Percentiles rank a stretch among this genome's conserved stretches.
These are phyloP conservation scores for Fusarium sp. DNA, from an alignment of 2,329 filamentous ascomycete genomes.

Conservation along the genomic window DNA sequence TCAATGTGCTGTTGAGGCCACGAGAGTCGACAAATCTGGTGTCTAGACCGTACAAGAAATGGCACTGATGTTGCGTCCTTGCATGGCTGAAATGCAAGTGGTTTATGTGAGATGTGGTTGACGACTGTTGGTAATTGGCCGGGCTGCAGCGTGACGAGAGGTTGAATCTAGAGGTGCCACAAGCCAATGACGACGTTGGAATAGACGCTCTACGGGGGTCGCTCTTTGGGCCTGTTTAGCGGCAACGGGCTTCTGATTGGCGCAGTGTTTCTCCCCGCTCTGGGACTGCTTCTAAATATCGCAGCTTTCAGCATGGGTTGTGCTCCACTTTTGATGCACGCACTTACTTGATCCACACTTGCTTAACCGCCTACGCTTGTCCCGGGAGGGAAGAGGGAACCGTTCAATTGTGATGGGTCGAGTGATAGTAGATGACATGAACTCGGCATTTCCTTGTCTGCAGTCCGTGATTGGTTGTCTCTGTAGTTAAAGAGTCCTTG, in stretches of 20 bases:
- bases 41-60: slow-evolving; percentile 1
- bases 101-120: slow-evolving; percentile 17
- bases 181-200: slow-evolving; percentile 32
- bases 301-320: slow-evolving; percentile 2
- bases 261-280: slow-evolving; percentile 18
- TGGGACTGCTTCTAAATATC: slow-evolving; percentile 32
- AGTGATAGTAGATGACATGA: slow-evolving; percentile 31
- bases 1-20: slow-evolving; percentile 13
- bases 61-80: slow-evolving; percentile 10
- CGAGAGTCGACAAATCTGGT: slow-evolving; percentile 10
- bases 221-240: slow-evolving; percentile 23
- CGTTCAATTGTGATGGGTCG: slow-evolving; percentile 31
- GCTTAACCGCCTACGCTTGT: slow-evolving; percentile 41
- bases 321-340: slow-evolving; percentile 24
- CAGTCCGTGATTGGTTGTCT: slow-evolving; percentile 28
- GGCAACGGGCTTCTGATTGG: slow-evolving; percentile 18
- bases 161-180: slow-evolving; percentile 33
- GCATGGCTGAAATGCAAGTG: slow-evolving; percentile 33
- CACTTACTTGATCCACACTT: slow-evolving; percentile 33
- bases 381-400: slow-evolving; percentile 13
- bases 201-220: slow-evolving; percentile 38
- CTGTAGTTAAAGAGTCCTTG: slow-evolving; percentile 4
- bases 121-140: slow-evolving; percentile 30
- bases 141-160: slow-evolving; percentile 39
- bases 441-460: slow-evolving; percentile 35